Conservation (phyloP, 169 alveolate species). For the Eimeria tenella region DNA sequence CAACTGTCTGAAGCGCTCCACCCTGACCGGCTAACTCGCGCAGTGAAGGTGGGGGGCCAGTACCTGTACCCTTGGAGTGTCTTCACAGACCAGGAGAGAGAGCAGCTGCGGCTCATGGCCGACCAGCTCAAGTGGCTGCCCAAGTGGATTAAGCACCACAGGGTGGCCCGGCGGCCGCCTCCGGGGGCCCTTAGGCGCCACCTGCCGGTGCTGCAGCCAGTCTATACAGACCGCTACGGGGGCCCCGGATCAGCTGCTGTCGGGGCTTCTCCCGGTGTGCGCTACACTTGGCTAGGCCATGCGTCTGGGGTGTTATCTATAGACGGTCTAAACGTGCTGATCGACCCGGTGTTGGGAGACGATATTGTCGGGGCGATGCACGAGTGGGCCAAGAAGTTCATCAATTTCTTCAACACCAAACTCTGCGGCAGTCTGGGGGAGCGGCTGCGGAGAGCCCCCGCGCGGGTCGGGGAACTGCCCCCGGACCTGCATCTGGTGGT, state of each 20-base stretch:
- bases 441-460: constrained; percentile 37
- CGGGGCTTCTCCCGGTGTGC: constrained; percentile 32
- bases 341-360: constrained; percentile 67
- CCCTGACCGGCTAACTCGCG: constrained; percentile 46
- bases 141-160: constrained; percentile 69
- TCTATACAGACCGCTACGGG: constrained; percentile 56
- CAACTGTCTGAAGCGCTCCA: constrained; percentile 41
- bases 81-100: constrained; percentile 49
- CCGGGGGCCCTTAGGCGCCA: neutral
- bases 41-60: constrained; percentile 71
- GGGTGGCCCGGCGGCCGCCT: constrained; percentile 38
- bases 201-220: constrained; percentile 60
- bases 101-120: constrained; percentile 44
- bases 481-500: constrained; percentile 28
- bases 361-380: constrained; percentile 57
- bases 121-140: constrained; percentile 76
- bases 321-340: constrained; percentile 58
- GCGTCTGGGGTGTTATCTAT: constrained; percentile 43
- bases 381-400: constrained; percentile 40
- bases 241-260: constrained; percentile 57
- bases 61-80: constrained; percentile 70
- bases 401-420: neutral
- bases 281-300: constrained; percentile 75
- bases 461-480: constrained; percentile 14
- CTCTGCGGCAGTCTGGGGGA: constrained; percentile 73